phyloP scores from a whole-genome alignment of 768 basidiomycete species.

The Sarcomyxa edulis region DNA sequence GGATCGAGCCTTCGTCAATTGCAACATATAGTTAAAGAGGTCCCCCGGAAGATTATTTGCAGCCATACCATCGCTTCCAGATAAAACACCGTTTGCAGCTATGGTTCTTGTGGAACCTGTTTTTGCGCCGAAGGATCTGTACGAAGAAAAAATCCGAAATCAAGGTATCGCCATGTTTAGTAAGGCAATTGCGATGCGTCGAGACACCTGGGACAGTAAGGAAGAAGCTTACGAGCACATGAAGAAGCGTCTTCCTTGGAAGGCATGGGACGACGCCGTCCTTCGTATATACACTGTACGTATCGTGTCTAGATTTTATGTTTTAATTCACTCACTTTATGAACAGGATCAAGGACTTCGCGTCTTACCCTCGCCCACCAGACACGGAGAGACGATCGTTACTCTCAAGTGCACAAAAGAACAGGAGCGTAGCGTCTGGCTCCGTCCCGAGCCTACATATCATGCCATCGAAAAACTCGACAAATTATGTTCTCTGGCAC shows the following conservation, averaged over 20 bases:
- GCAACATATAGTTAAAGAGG: neutral
- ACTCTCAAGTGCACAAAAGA: constrained; percentile 37
- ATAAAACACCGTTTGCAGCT: constrained; percentile 23
- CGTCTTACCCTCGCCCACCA: too few species aligned
- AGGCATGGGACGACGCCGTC: constrained; percentile 36
- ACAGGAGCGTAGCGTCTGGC: constrained; percentile 42
- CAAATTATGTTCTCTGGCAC: constrained; percentile 26
- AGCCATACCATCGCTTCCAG: constrained; percentile 22
- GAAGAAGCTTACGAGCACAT: constrained; percentile 39
- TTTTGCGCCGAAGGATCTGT: constrained; percentile 31
- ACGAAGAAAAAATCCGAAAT: constrained; percentile 29
- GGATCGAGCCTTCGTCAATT: neutral
- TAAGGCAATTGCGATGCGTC: constrained; percentile 26
- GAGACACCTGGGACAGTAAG: constrained; percentile 33
- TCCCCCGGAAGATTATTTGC: constrained; percentile 24
- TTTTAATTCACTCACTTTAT: neutral
- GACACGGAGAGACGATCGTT: constrained; percentile 20
- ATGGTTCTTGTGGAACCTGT: constrained; percentile 43
- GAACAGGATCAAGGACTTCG: constrained; percentile 31
- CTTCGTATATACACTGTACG: constrained; percentile 32
- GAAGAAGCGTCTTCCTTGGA: constrained; percentile 39
- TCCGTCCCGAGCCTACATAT: constrained; percentile 38
- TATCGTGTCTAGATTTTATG: constrained; percentile 5
- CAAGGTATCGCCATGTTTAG: constrained; percentile 31
- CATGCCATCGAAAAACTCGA: constrained; percentile 29